Evolutionary conservation across 2,329 filamentous ascomycete species (phyloP), one percentile per base, ranked within the genome.

Genomic region (Coleophoma crateriformis): DNA sequence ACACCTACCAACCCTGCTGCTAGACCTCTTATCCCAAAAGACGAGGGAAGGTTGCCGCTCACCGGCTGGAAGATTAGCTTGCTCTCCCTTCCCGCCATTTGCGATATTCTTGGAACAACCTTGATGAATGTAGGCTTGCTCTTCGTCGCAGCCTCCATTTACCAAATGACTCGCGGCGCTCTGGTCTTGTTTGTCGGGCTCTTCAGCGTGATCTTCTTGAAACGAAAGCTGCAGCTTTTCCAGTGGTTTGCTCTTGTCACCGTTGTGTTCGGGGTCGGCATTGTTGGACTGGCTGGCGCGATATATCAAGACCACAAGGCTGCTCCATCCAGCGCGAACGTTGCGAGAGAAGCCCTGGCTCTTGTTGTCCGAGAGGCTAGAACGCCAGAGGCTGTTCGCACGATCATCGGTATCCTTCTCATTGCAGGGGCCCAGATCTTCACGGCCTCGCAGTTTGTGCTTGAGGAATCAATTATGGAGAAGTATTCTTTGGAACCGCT

Each of bases 391-490:
- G 80, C 88, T 7, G 69, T 87, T 2, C 74, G 81, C 57, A 89
- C 90, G 0, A 71, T 96, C 47, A 71, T 96, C 32, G 94, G 94
- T 27, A 87, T 99, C 14, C 72, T 94, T 19, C 76, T 97, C 50
- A 97, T 99, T 64, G 94, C 94, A 3, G 87, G 87, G 3, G 94
- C 92, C 1, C 94, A 99, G 71, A 87, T 99, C 64, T 97, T 99
- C 67, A 97, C 94, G 0, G 94, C 94, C 1, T 89, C 89, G 1
- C 94, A 99, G 68, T 99, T 97, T 62, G 94, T 97, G 20, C 72
- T 95, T 3, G 94, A 99, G 68, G 94, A 99, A 72, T 94, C 85
- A 75, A 90, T 99, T 57, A 79, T 99, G 64, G 84, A 88, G 67
- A 77, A 82, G 57, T 88, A 87, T 60, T 78, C 78, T n/a, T 78